phyloP scores from a whole-genome alignment of 495 filamentous ascomycete species.

The Penicillium cosmopolitanum region DNA sequence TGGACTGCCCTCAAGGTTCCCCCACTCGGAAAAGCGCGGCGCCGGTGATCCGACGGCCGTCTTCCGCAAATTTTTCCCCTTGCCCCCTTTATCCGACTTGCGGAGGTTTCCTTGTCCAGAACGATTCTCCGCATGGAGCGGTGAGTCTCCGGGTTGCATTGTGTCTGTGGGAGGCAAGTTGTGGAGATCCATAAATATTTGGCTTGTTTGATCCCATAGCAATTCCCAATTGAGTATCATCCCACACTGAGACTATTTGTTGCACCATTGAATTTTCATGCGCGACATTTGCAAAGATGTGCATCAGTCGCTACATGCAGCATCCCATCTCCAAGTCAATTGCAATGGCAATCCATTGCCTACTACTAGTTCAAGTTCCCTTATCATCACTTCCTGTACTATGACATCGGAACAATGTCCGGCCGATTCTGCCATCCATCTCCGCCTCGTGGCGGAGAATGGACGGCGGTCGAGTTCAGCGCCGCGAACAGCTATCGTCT shows the following conservation, averaged over 20 bases:
- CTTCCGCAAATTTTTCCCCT: constrained; percentile 3
- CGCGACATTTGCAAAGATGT: too few relatives aligned
- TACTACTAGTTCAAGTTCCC: background rate
- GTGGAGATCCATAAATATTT: background rate
- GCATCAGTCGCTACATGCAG: background rate
- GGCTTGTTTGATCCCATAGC: constrained; percentile 4
- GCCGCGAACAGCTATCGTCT: background rate
- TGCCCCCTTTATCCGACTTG: constrained; percentile 14
- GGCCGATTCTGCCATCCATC: constrained; percentile 7
- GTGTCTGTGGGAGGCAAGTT: background rate
- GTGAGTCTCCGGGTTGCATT: constrained; percentile 8
- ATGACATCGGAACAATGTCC: constrained; percentile 17
- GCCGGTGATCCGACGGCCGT: constrained; percentile 13
- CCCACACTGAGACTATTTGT: background rate
- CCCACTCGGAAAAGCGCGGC: constrained; percentile 12
- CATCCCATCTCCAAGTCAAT: background rate
- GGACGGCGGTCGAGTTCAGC: background rate
- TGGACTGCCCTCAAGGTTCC: background rate
- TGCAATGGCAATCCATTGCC: background rate
- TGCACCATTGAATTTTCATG: background rate
- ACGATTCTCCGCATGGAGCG: constrained; percentile 25
- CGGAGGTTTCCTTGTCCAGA: constrained; percentile 16
- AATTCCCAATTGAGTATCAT: background rate
- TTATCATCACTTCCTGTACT: background rate
- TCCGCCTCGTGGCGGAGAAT: constrained; percentile 4